Evolutionary conservation across 2,329 filamentous ascomycete genomes (phyloP), one percentile per base, ranked within the genome.

Genomic region (Torrubiella hemipterigena): DNA sequence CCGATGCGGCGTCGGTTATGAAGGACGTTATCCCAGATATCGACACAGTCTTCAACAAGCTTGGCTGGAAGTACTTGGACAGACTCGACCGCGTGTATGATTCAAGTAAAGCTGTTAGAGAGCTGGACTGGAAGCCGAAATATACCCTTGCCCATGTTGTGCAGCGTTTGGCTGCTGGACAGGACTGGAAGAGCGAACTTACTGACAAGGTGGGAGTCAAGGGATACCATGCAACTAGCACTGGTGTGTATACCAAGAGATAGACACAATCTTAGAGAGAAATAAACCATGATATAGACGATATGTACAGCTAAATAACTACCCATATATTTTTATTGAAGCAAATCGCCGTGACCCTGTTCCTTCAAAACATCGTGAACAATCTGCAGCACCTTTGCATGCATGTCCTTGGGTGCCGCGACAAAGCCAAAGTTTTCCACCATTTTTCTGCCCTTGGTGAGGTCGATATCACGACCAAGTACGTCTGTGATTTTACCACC

Each of bases 331-430:
- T 8, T n/a, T 22, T n/a, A 22, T 22, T 25, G 8, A 13, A 37
- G 4, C 31, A 37, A 31, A 17, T 34, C 29, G 17, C 41, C 39
- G 15, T 47, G 46, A 0, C 46, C 40, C 30, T 61, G 44, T 15
- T 58, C 51, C 16, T 33, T 53, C 42, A 94, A 59, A n/a, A 93
- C 85, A 39, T 75, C 70, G 52, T 81, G 81, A 3, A 96, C 89
- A 5, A 72, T 81, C 42, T 74, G 66, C 34, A 73, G 42, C 2
- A 74, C 63, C 3, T 39, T 32, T 1, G 25, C 52, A 36, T 74
- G 69, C 6, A 64, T 30, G 5, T 45, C 46, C 13, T 38, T 48
- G 7, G 68, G 63, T 2, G 69, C 68, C 1, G 67, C 70, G 5
- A 74, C 60, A 27, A 74, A 73, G 2, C 70, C 69, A 44, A 61